Percentiles rank a stretch among this genome's conserved stretches.
These are phyloP conservation scores for Taphrina betulina DNA, from an alignment of 1,139 yeast genomes.

Conservation along the genomic window DNA sequence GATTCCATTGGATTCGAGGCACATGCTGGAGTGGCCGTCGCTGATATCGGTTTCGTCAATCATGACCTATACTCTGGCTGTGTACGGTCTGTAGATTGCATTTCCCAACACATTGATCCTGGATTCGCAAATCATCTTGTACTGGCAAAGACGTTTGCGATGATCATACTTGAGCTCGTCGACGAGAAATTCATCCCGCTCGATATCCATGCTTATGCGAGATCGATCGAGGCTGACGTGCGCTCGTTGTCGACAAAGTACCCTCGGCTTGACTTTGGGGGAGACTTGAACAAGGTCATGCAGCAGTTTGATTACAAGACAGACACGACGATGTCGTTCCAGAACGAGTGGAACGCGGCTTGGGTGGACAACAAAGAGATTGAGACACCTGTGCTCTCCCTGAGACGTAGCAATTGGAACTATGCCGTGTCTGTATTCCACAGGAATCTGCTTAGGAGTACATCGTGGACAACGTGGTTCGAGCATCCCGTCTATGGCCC, in stretches of 20 bases:
- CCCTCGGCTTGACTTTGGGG: conserved; percentile 38
- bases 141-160: conserved; percentile 59
- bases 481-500: conserved; percentile 71
- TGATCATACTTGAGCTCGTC: conserved; percentile 55
- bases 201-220: conserved; percentile 55
- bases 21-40: conserved; percentile 41
- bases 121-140: conserved; percentile 58
- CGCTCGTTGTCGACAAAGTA: conserved; percentile 55
- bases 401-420: conserved; percentile 80
- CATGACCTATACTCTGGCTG: conserved; percentile 2
- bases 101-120: conserved; percentile 1
- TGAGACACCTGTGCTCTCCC: conserved; percentile 58
- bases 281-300: conserved; percentile 40
- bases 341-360: conserved; percentile 55
- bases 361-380: conserved; percentile 49
- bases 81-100: conserved; percentile 25
- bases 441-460: conserved; percentile 54
- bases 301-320: conserved; percentile 40
- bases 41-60: conserved; percentile 4
- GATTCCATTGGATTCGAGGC: conserved; percentile 47
- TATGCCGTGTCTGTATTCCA: conserved; percentile 60
- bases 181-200: conserved; percentile 80
- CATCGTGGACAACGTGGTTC: conserved; percentile 61
- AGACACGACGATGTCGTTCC: conserved; percentile 49
- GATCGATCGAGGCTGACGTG: conserved; percentile 50